Evolutionary conservation across 108 stramenopile species (phyloP).

Genomic region (Fistulifera solaris): DNA sequence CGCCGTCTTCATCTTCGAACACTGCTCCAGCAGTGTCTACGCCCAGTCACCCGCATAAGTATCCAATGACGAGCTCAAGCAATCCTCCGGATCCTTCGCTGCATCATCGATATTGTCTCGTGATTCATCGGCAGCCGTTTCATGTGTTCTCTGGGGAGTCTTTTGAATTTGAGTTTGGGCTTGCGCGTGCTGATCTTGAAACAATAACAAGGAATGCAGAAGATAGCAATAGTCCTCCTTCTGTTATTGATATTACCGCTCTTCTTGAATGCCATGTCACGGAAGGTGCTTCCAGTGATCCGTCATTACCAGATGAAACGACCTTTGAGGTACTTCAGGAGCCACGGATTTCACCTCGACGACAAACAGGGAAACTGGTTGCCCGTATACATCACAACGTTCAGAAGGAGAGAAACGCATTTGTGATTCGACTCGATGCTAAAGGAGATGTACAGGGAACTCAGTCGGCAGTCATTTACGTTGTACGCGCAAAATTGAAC

Average conservation of each 20-base stretch:
- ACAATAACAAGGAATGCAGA: not conserved
- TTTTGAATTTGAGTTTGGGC: conserved; percentile 34
- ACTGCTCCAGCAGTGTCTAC: too few relatives aligned
- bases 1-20: too few relatives aligned
- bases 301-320: not conserved
- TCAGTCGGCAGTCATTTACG: conserved; percentile 8
- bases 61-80: too few relatives aligned
- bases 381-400: not conserved
- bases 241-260: conserved; percentile 4
- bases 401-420: not conserved
- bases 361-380: conserved; percentile 4
- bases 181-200: conserved; percentile 8
- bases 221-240: conserved; percentile 10
- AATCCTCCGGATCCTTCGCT: not conserved
- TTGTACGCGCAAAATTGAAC: conserved; percentile 40
- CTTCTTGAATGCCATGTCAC: not conserved
- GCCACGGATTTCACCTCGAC: conserved; percentile 6
- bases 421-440: conserved; percentile 1
- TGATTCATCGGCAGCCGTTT: conserved; percentile 27
- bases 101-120: conserved; percentile 2
- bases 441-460: not conserved
- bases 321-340: not conserved
- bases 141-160: conserved; percentile 36
- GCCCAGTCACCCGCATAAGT: too few relatives aligned
- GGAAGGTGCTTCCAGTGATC: not conserved